phyloP scores from a whole-genome alignment of 2,329 filamentous ascomycete genomes.

The Penicillium sp. region DNA sequence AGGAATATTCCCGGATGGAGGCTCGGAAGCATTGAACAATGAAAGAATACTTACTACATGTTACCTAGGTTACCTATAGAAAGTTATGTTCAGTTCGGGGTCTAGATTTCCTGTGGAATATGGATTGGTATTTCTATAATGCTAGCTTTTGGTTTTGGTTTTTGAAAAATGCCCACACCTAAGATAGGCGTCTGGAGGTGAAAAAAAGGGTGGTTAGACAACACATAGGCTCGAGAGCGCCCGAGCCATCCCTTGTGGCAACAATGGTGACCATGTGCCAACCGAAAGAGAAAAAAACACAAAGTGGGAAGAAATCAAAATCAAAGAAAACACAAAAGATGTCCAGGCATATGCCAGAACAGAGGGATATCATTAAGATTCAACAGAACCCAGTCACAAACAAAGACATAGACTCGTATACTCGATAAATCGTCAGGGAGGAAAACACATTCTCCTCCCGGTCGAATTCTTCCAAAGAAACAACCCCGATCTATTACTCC shows the following conservation, averaged over 20 bases:
- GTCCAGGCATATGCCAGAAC: constrained; percentile 21
- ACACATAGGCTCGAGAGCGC: neutral
- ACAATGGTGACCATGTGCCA: neutral
- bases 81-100: neutral
- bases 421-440: constrained; percentile 27
- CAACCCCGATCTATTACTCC: neutral
- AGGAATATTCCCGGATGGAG: neutral
- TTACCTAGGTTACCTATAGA: neutral
- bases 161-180: neutral
- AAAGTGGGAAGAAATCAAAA: constrained; percentile 5
- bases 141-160: constrained; percentile 21
- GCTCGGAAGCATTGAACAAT: neutral
- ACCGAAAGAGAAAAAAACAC: constrained; percentile 9
- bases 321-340: constrained; percentile 10
- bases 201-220: neutral
- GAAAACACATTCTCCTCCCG: constrained; percentile 10
- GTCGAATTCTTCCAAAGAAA: constrained; percentile 2
- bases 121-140: constrained; percentile 24
- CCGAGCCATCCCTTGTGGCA: neutral
- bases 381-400: constrained; percentile 25
- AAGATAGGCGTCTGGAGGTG: constrained; percentile 3
- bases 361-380: constrained; percentile 33
- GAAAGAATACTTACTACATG: neutral
- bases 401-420: constrained; percentile 28
- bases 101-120: neutral